Conservation (phyloP, 306 rosid genomes). For the Citrullus colocynthis region DNA sequence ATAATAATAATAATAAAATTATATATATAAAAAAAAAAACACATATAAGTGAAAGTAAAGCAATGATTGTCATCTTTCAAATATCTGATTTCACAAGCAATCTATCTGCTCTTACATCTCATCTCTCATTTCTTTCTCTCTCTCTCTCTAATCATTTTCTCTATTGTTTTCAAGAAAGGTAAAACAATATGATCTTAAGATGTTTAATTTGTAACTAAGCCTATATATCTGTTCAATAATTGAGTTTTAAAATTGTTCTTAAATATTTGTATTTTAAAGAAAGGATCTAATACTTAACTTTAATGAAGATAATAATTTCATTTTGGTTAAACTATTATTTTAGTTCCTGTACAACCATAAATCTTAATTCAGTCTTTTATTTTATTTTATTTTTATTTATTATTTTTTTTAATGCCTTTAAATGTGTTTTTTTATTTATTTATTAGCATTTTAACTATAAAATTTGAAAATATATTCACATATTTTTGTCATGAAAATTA, state of each 20-base stretch:
- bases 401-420: too few species aligned
- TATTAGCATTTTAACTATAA: too few species aligned
- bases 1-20: too few species aligned
- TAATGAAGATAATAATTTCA: background rate
- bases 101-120: constrained; percentile 18
- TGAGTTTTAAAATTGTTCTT: background rate
- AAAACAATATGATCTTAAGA: background rate
- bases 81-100: constrained; percentile 65
- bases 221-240: background rate
- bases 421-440: too few species aligned
- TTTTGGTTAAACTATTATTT: too few species aligned
- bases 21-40: too few species aligned
- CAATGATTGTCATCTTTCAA: constrained; percentile 12
- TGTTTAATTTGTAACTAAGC: background rate
- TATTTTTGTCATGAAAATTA: too few species aligned
- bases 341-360: too few species aligned
- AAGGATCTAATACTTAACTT: background rate
- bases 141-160: constrained; percentile 9
- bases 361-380: too few species aligned
- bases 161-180: background rate
- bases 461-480: too few species aligned
- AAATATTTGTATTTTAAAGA: too few species aligned
- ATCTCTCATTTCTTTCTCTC: background rate
- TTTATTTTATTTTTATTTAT: too few species aligned
- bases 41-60: background rate